Evolutionary conservation across 139 green algal genomes (phyloP).

Genomic region (Dunaliella primolecta): DNA sequence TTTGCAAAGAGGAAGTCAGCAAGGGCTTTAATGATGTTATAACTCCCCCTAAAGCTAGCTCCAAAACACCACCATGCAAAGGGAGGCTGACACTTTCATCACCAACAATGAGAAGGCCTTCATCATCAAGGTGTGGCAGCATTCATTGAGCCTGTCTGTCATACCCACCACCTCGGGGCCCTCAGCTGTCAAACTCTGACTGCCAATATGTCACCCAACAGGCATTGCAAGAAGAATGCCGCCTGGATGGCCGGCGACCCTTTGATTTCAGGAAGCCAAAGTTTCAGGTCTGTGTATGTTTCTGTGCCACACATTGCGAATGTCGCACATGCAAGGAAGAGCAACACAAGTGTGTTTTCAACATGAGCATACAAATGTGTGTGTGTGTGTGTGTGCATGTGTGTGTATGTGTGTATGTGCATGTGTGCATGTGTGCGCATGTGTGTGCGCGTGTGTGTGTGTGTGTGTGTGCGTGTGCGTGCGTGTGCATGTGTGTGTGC

Average conservation of each 20-base stretch:
- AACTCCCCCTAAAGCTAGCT: too few relatives aligned
- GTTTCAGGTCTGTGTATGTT: slow-evolving; percentile 24
- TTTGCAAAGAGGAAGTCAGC: too few relatives aligned
- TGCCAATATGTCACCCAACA: slow-evolving; percentile 20
- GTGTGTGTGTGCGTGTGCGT: not conserved
- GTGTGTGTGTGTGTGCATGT: not conserved
- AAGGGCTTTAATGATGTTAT: too few relatives aligned
- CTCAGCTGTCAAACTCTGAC: not conserved
- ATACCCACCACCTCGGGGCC: not conserved
- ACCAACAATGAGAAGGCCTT: slow-evolving; percentile 75
- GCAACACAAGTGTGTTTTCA: not conserved
- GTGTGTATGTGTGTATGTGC: not conserved
- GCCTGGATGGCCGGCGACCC: slow-evolving; percentile 54
- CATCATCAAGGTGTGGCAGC: slow-evolving; percentile 60
- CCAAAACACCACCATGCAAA: slow-evolving; percentile 12
- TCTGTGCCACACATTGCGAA: not conserved
- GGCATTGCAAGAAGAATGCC: slow-evolving; percentile 53
- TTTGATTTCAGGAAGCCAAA: slow-evolving; percentile 46
- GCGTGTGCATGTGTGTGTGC: too few relatives aligned
- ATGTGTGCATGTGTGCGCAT: not conserved
- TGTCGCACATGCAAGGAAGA: not conserved
- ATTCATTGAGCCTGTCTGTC: not conserved
- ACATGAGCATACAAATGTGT: not conserved
- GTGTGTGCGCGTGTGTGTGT: not conserved
- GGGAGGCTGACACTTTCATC: slow-evolving; percentile 45